Base-by-base conservation (phyloP, 1,284 basidiomycete genomes). In the Ganoderma lingzhi region DNA sequence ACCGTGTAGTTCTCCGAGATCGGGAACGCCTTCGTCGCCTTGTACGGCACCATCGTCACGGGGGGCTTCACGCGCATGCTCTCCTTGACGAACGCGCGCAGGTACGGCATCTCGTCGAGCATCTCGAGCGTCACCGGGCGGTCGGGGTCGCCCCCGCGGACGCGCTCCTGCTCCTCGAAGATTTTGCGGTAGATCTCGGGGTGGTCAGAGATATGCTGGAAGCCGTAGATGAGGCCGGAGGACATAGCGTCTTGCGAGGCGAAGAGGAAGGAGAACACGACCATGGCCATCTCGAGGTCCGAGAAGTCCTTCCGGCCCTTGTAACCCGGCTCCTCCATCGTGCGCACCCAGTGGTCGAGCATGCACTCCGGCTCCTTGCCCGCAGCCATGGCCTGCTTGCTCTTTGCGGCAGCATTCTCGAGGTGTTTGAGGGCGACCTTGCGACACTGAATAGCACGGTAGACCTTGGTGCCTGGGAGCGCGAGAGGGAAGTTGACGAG, bases 201-300 rank as follows among this genome's bases (percentile, higher is more conserved):
- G 77, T 94, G 88, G 82, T 99, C 97, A 58, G 95, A 94, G 62
- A 98, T 87, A 81, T 97, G 95, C 84, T 99, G 98, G 90, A 99
- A 97, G 58, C 92, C 92, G 81, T 96, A 99, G 77, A 97, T 95
- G 73, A 97, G 84, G 65, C 95, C 95, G 71, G 92, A 94, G 78
- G 94, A 95, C 97, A 99, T 99, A 71, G 97, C 97, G 80, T 99
- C 97, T 84, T 99, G 97, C 35, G 93, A 96, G 10, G 98, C 97
- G 77, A 99, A 99, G 69, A 99, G 85, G 92, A 99, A 99, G 28
- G 94, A 96, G 77, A 99, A 91, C 53, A 98, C 83, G 74, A 98
- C 96, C 92, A 98, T 95, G 41, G 92, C 96, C 88, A 99, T 99
- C 83, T 99, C 97, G 76, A 90, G 88, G 81, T 99, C 93, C 70